Percentiles rank a stretch among this genome's conserved stretches.
These are phyloP conservation scores for Aspergillus nanangensis DNA, from an alignment of 495 filamentous ascomycete species.

Conservation along the genomic window DNA sequence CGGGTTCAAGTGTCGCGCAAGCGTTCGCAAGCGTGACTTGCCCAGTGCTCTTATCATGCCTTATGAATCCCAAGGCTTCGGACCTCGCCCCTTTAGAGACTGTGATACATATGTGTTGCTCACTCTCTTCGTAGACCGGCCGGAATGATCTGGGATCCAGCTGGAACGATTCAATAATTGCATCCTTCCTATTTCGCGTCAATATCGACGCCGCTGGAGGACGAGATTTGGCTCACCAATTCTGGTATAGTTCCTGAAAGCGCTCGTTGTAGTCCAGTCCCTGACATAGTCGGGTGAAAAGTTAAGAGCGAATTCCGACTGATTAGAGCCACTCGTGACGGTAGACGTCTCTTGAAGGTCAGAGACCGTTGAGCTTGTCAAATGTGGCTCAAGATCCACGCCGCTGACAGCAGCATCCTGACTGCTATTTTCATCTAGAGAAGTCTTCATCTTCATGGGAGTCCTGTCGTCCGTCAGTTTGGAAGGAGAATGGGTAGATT, in stretches of 20 bases:
- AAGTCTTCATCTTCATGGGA: not conserved
- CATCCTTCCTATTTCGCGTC: not conserved
- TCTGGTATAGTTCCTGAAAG: not conserved
- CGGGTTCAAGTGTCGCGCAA: slow-evolving; percentile 5
- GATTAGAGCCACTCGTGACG: not conserved
- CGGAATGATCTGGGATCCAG: not conserved
- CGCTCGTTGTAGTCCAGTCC: not conserved
- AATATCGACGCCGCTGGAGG: not conserved
- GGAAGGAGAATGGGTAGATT: too few relatives aligned
- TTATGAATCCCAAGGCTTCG: slow-evolving; percentile 9
- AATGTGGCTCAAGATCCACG: not conserved
- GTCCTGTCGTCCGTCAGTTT: too few relatives aligned
- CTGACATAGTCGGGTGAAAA: not conserved
- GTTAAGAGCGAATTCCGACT: not conserved
- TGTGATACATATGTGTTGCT: not conserved
- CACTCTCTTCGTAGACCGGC: not conserved
- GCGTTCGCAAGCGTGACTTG: slow-evolving; percentile 7
- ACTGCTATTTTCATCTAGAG: not conserved
- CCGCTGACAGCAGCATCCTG: not conserved
- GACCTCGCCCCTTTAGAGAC: not conserved
- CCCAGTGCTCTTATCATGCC: slow-evolving; percentile 9
- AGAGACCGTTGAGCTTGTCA: not conserved
- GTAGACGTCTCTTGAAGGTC: not conserved
- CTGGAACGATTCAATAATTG: not conserved
- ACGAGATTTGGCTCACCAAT: not conserved